Conservation (phyloP, 495 filamentous ascomycete genomes). For the Staphylotrichum longicolle region DNA sequence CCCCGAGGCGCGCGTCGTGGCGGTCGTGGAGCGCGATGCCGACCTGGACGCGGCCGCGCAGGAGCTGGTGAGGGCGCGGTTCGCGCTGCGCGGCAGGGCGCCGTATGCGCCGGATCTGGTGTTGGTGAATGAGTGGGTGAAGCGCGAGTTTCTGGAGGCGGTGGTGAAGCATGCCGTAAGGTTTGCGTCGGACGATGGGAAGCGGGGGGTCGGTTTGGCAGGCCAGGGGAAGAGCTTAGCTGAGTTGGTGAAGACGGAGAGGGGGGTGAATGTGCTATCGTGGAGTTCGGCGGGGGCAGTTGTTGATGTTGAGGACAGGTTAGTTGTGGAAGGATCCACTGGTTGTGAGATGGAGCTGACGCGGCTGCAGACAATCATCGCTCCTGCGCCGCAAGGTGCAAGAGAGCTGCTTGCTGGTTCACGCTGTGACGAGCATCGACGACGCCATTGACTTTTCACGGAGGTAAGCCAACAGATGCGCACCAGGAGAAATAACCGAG, state of each 20-base stretch:
- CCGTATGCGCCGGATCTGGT: conserved; percentile 56
- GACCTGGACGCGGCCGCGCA: conserved; percentile 47
- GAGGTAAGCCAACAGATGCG: background rate
- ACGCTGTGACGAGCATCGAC: conserved; percentile 10
- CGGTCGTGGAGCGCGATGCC: conserved; percentile 30
- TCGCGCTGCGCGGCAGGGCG: conserved; percentile 49
- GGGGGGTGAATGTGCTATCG: conserved; percentile 6
- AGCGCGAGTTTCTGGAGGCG: conserved; percentile 49
- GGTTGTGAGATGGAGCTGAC: background rate
- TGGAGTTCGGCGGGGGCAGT: conserved; percentile 4
- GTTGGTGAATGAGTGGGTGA: conserved; percentile 55
- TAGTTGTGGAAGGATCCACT: background rate
- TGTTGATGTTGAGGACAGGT: conserved; percentile 13
- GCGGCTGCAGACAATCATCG: background rate
- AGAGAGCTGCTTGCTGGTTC: conserved; percentile 6
- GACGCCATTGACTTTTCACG: conserved; percentile 7
- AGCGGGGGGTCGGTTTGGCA: background rate
- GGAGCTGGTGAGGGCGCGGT: conserved; percentile 48
- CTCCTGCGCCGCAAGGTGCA: conserved; percentile 5
- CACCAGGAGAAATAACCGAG: background rate
- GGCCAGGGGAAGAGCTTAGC: background rate
- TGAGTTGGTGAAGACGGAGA: conserved; percentile 2
- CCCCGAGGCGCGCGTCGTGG: conserved; percentile 38
- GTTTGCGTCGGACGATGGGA: conserved; percentile 3
- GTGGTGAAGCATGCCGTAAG: conserved; percentile 10